Conservation (phyloP, 2,329 filamentous ascomycete genomes). For the Diaporthe nobilis region DNA sequence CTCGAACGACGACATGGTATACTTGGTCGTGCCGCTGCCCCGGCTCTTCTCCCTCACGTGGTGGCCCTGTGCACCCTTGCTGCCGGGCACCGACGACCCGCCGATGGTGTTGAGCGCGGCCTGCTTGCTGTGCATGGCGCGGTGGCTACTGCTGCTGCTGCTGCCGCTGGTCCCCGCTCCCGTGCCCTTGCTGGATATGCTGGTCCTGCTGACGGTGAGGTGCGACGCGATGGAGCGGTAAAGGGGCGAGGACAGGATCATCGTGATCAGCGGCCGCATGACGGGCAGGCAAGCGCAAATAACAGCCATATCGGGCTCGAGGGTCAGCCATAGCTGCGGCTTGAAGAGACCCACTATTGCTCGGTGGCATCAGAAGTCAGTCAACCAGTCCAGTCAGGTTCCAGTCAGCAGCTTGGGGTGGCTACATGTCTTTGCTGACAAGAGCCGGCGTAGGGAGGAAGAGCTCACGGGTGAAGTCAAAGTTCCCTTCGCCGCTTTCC, state of each 20-base stretch:
- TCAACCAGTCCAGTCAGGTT: background rate
- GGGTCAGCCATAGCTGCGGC: conserved; percentile 12
- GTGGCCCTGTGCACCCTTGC: background rate
- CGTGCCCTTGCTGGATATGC: background rate
- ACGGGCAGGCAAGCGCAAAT: conserved; percentile 27
- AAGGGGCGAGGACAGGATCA: background rate
- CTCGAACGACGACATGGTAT: conserved; percentile 10
- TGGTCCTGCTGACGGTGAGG: background rate
- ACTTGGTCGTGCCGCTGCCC: background rate
- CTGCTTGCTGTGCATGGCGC: background rate
- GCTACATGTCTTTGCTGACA: too few species aligned
- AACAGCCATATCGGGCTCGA: conserved; percentile 25
- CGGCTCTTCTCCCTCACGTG: background rate
- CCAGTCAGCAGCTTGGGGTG: background rate
- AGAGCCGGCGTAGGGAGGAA: too few species aligned
- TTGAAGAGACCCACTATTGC: background rate
- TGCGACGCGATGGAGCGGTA: conserved; percentile 21
- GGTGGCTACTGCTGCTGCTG: background rate
- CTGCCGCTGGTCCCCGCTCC: background rate
- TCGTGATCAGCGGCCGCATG: conserved; percentile 6
- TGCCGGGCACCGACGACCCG: background rate
- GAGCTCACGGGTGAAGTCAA: conserved; percentile 6
- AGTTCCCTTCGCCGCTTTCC: background rate
- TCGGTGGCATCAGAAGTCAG: background rate
- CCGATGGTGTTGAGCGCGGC: conserved; percentile 18